Evolutionary conservation across 2,329 filamentous ascomycete species (phyloP).

Genomic region (Penicillium sumatraense): DNA sequence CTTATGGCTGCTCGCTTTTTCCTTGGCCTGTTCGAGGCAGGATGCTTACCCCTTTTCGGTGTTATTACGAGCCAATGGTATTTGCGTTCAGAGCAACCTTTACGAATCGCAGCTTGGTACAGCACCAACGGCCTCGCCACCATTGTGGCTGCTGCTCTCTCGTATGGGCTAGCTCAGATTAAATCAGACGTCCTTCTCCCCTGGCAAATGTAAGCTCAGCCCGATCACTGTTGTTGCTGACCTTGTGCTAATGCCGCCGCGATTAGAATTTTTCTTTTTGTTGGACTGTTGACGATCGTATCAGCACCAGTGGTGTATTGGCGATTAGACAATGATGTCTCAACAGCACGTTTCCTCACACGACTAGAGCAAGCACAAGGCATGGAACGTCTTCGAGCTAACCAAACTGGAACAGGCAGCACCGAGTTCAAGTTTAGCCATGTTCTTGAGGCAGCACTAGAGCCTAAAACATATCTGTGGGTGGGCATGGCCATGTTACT

Average conservation of each 20-base stretch:
- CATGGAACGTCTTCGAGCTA: conserved; percentile 55
- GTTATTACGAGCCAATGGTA: conserved; percentile 55
- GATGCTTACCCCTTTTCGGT: conserved; percentile 52
- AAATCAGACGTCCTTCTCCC: conserved; percentile 46
- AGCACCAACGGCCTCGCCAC: conserved; percentile 63
- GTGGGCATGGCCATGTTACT: conserved; percentile 64
- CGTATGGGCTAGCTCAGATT: conserved; percentile 63
- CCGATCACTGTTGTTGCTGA: background rate
- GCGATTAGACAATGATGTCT: conserved; percentile 62
- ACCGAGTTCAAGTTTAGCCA: conserved; percentile 53
- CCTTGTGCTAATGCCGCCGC: background rate
- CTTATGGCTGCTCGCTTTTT: conserved; percentile 58
- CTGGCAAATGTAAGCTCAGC: conserved; percentile 54
- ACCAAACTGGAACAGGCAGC: conserved; percentile 53
- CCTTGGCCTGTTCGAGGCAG: conserved; percentile 58
- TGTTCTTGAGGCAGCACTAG: conserved; percentile 46
- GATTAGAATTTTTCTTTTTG: conserved; percentile 63
- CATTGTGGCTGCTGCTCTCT: conserved; percentile 61
- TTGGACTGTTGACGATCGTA: conserved; percentile 63
- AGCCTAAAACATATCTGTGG: conserved; percentile 62
- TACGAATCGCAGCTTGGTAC: conserved; percentile 70
- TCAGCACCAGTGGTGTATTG: conserved; percentile 64
- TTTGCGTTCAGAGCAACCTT: conserved; percentile 61
- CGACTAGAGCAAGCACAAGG: conserved; percentile 52
- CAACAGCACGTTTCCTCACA: conserved; percentile 55